Percentiles rank a stretch among this genome's conserved stretches.
These are phyloP conservation scores for Umbelopsis sp. DNA, from an alignment of 192 early-diverging fungal genomes.

Conservation along the genomic window DNA sequence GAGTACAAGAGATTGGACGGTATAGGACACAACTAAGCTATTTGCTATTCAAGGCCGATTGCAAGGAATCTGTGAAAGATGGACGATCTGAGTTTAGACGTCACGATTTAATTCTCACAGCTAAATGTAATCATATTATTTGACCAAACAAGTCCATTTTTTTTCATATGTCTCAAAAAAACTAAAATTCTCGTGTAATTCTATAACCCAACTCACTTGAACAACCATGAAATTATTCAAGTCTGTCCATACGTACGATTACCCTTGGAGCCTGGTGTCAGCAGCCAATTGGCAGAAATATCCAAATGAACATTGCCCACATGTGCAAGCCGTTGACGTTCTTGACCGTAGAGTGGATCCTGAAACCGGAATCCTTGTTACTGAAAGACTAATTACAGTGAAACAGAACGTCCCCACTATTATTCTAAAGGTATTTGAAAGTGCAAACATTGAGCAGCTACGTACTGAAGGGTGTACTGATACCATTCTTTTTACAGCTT, in stretches of 20 bases:
- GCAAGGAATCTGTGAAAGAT: too few species aligned
- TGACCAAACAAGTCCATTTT: too few species aligned
- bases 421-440: conserved; percentile 51
- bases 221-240: conserved; percentile 82
- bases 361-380: conserved; percentile 78
- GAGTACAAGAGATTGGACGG: background rate
- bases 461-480: background rate
- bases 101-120: too few species aligned
- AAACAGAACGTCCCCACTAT: conserved; percentile 84
- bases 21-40: too few species aligned
- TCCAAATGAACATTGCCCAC: conserved; percentile 89
- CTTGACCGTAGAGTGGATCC: conserved; percentile 81
- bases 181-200: too few species aligned
- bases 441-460: background rate
- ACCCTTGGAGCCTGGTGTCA: conserved; percentile 81
- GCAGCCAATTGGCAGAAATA: conserved; percentile 96
- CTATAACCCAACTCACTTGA: too few species aligned
- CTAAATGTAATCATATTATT: too few species aligned
- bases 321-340: conserved; percentile 91
- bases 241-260: conserved; percentile 73
- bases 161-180: too few species aligned
- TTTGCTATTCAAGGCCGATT: too few species aligned
- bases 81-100: too few species aligned
- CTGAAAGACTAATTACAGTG: conserved; percentile 88
- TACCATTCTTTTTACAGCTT: conserved; percentile 43